These are phyloP conservation scores for Prunus mume DNA, from an alignment of 306 rosid genomes.

Conservation along the genomic window DNA sequence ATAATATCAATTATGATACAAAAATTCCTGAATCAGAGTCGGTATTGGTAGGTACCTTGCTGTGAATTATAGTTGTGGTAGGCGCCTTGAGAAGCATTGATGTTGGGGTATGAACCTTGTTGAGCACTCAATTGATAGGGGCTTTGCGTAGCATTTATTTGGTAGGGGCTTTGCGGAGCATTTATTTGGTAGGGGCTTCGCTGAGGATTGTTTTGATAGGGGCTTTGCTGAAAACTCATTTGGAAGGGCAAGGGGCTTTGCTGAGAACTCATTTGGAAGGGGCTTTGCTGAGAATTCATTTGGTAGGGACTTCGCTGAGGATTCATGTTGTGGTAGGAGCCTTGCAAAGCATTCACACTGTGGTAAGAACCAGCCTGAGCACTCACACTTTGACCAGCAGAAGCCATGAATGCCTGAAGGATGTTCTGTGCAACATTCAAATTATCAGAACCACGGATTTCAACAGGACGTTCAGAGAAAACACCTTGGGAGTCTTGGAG, in stretches of 20 bases:
- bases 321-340: not conserved
- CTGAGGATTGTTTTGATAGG: conserved; percentile 3
- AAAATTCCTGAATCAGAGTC: conserved; percentile 6
- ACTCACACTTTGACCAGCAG: conserved; percentile 21
- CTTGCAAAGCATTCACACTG: conserved; percentile 10
- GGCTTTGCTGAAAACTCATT: conserved; percentile 16
- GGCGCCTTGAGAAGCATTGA: conserved; percentile 11
- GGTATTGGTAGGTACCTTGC: conserved; percentile 22
- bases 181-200: conserved; percentile 10
- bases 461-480: conserved; percentile 9
- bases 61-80: conserved; percentile 17
- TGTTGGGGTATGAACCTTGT: conserved; percentile 26
- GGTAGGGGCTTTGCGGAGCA: conserved; percentile 15
- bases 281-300: conserved; percentile 16
- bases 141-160: conserved; percentile 7
- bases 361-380: conserved; percentile 20
- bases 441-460: conserved; percentile 24
- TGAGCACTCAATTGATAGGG: conserved; percentile 20
- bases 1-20: conserved; percentile 8
- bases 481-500: conserved; percentile 17
- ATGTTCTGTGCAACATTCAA: conserved; percentile 18
- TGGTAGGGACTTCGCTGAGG: conserved; percentile 2
- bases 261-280: conserved; percentile 12
- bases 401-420: conserved; percentile 18
- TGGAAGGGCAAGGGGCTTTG: conserved; percentile 19